Percentiles rank a stretch among this genome's conserved stretches.
phyloP scores from a whole-genome alignment of 1,284 basidiomycete species.

The Microbotryum saponariae region DNA sequence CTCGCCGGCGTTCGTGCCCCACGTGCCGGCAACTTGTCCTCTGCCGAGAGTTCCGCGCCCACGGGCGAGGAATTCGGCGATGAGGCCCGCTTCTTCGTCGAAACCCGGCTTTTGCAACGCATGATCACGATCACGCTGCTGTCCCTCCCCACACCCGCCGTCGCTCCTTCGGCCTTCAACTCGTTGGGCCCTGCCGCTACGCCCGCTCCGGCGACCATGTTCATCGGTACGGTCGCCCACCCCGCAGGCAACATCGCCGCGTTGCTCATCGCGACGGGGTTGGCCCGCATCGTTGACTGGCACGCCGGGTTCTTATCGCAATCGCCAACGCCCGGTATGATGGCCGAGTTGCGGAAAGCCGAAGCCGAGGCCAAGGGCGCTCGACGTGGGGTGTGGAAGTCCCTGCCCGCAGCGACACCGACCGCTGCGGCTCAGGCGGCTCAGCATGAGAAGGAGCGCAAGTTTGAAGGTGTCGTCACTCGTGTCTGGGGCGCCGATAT shows the following conservation, averaged over 20 bases:
- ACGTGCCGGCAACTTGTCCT: slow-evolving; percentile 48
- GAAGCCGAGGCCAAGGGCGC: slow-evolving; percentile 81
- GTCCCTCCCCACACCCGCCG: slow-evolving; percentile 68
- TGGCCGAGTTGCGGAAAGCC: slow-evolving; percentile 76
- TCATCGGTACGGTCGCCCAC: slow-evolving; percentile 87
- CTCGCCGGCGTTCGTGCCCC: slow-evolving; percentile 80
- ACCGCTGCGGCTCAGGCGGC: slow-evolving; percentile 11
- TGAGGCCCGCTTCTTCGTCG: slow-evolving; percentile 89
- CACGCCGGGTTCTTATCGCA: slow-evolving; percentile 87
- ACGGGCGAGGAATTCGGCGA: slow-evolving; percentile 38
- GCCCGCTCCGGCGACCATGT: slow-evolving; percentile 58
- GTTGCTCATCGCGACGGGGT: slow-evolving; percentile 70
- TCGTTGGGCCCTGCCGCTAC: slow-evolving; percentile 50
- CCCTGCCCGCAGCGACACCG: slow-evolving; percentile 34
- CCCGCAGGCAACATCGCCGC: slow-evolving; percentile 92
- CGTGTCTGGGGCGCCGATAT: slow-evolving; percentile 91
- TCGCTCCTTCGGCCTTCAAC: slow-evolving; percentile 68
- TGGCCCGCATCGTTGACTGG: slow-evolving; percentile 93
- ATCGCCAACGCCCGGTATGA: slow-evolving; percentile 52
- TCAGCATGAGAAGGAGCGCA: slow-evolving; percentile 47
- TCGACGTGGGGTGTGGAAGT: slow-evolving; percentile 68
- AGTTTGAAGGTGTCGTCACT: slow-evolving; percentile 75
- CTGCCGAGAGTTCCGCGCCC: slow-evolving; percentile 11
- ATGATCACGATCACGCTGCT: slow-evolving; percentile 77
- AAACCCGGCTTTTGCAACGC: slow-evolving; percentile 84